Percentiles rank a stretch among this genome's conserved stretches.
Evolutionary conservation across 2,329 filamentous ascomycete genomes (phyloP).

Genomic region (Fusarium ambrosium): DNA sequence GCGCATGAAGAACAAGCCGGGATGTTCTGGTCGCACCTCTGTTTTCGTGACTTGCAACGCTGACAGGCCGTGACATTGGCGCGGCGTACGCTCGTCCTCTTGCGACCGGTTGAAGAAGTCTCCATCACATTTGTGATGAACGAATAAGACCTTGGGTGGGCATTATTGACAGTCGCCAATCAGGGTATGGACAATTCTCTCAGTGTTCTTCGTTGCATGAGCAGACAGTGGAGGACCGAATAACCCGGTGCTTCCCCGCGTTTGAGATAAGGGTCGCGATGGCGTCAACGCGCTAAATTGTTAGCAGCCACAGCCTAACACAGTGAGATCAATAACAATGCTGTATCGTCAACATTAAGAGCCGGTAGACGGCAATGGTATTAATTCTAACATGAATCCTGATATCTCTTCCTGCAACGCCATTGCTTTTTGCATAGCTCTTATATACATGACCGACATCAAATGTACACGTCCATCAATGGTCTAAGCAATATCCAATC

Average conservation of each 20-base stretch:
- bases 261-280: neutral
- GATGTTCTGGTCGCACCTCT: conserved; percentile 42
- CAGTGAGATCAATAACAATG: neutral
- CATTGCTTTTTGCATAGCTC: conserved; percentile 13
- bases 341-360: neutral
- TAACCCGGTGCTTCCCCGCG: neutral
- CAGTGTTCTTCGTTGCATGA: neutral
- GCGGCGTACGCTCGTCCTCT: conserved; percentile 30
- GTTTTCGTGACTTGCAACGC: conserved; percentile 38
- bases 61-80: conserved; percentile 42
- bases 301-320: neutral
- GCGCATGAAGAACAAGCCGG: conserved; percentile 37
- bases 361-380: conserved; percentile 8
- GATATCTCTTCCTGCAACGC: conserved; percentile 15
- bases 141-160: neutral
- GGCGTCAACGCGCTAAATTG: conserved; percentile 10
- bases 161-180: neutral
- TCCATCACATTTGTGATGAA: conserved; percentile 10
- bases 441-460: neutral
- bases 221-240: neutral
- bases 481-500: neutral
- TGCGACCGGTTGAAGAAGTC: neutral
- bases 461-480: neutral
- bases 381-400: conserved; percentile 18
- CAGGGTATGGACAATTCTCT: neutral